Evolutionary conservation across 805 yeast genomes (phyloP), one percentile per base, ranked within the genome.

Genomic region (Candida pseudofarinosa): DNA sequence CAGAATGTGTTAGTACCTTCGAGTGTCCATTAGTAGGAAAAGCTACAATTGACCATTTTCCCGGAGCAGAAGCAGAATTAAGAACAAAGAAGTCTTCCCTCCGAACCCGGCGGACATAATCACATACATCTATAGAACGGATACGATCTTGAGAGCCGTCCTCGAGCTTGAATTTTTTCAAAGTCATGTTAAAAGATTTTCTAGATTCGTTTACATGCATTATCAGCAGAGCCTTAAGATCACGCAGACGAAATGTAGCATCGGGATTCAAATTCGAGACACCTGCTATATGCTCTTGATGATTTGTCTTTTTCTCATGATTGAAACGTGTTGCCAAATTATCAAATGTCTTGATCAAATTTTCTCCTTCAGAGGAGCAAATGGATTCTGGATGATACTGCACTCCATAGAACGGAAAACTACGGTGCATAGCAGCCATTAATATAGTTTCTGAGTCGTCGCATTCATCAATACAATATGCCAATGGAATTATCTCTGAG

Each of bases 361-460:
- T 53, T 2, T 56, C 71, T 1, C 99, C 99, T 37, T 65, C 53
- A 12, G 72, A 67, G 0, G 97, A 88, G 53, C 96, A 88, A 33
- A 91, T 80, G 1, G 97, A 88, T 56, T 93, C 99, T 0, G 99
- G 99, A 56, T 93, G 99, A 56, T 90, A 95, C 56, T 93, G 99
- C 2, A 93, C 97, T 0, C 96, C 99, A 59, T 72, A 91, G 67
- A 85, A 85, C 0, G 97, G 97, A 16, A 66, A 62, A 0, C 31
- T 15, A 0, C 38, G 50, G 54, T 87, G 90, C 55, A 67, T 75
- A 0, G 76, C 93, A 0, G 95, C 96, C 99, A 93, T 93, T 23
- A 88, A 58, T 4, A 85, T 64, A 33, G 56, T 55, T 4, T 40
- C 42, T 13, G 53, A 55, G 3, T 69, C 69, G 3, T 40, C 40